phyloP scores from a whole-genome alignment of 306 rosid genomes.

The Begonia fuchsioides region DNA sequence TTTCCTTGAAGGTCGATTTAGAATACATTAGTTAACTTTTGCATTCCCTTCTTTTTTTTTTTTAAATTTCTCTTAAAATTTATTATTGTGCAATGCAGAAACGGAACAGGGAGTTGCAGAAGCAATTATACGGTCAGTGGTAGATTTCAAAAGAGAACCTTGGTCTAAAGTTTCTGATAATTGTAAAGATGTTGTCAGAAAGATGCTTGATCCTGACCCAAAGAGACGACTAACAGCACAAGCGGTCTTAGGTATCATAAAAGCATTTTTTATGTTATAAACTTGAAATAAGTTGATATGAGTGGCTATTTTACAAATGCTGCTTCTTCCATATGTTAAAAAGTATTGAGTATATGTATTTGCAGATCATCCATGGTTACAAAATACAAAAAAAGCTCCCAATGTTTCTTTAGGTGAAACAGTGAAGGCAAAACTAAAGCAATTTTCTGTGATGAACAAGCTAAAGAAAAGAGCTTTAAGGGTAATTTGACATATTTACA shows the following conservation, averaged over 20 bases:
- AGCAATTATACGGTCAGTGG: conserved; percentile 77
- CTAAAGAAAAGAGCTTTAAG: conserved; percentile 90
- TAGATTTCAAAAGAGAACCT: conserved; percentile 88
- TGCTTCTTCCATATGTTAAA: background rate
- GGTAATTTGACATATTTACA: conserved; percentile 35
- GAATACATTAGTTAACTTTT: background rate
- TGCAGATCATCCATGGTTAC: conserved; percentile 95
- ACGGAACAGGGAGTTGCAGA: conserved; percentile 99
- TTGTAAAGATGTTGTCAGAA: conserved; percentile 91
- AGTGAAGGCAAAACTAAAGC: conserved; percentile 85
- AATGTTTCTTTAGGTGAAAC: conserved; percentile 89
- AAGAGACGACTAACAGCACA: conserved; percentile 68
- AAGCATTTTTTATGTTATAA: conserved; percentile 2
- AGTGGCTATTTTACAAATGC: too few species aligned
- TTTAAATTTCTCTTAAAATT: too few species aligned
- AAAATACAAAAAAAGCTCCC: conserved; percentile 82
- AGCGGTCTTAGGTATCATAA: conserved; percentile 64
- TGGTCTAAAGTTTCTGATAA: conserved; percentile 96
- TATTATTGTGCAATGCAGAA: conserved; percentile 44
- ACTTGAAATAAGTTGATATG: background rate
- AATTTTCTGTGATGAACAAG: conserved; percentile 96
- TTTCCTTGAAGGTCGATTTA: background rate
- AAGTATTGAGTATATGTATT: background rate
- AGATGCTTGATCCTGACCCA: conserved; percentile 94
- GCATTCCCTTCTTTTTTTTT: background rate